These are phyloP conservation scores for Gyromitra esculenta DNA, from an alignment of 2,329 filamentous ascomycete species.

Conservation along the genomic window DNA sequence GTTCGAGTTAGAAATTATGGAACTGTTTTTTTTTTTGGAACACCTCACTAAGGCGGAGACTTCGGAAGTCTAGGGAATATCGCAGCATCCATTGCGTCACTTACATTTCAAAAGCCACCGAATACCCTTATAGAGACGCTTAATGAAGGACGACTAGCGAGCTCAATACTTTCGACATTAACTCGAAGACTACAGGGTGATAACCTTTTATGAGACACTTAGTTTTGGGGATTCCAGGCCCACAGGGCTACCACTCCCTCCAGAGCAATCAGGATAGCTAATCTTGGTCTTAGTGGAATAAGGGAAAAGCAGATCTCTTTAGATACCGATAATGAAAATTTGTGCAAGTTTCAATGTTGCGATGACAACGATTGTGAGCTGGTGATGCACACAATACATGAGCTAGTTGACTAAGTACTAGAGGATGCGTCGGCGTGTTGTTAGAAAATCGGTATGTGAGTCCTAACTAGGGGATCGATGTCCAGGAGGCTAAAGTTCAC, in stretches of 20 bases:
- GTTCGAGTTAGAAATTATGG: background rate
- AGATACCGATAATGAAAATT: background rate
- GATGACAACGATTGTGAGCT: background rate
- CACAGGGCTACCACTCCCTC: background rate
- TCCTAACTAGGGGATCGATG: too few relatives aligned
- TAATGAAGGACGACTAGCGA: background rate
- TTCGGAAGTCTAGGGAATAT: slow-evolving; percentile 1
- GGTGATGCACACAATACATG: background rate
- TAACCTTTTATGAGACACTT: slow-evolving; percentile 16
- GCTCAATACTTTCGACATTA: slow-evolving; percentile 5
- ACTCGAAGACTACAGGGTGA: slow-evolving; percentile 13
- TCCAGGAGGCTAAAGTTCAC: background rate
- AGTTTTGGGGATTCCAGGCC: background rate
- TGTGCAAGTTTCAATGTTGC: background rate
- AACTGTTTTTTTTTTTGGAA: slow-evolving; percentile 15
- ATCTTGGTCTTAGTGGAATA: background rate
- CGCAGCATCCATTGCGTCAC: background rate
- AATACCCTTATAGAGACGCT: slow-evolving; percentile 1
- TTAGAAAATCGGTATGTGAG: background rate
- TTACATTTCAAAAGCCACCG: background rate
- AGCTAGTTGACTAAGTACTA: background rate
- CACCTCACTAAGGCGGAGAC: background rate
- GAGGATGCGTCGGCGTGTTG: background rate
- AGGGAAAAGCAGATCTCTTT: slow-evolving; percentile 6
- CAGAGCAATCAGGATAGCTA: background rate